Evolutionary conservation across 768 basidiomycete species (phyloP), one percentile per base, ranked within the genome.

Genomic region (Russula sp.): DNA sequence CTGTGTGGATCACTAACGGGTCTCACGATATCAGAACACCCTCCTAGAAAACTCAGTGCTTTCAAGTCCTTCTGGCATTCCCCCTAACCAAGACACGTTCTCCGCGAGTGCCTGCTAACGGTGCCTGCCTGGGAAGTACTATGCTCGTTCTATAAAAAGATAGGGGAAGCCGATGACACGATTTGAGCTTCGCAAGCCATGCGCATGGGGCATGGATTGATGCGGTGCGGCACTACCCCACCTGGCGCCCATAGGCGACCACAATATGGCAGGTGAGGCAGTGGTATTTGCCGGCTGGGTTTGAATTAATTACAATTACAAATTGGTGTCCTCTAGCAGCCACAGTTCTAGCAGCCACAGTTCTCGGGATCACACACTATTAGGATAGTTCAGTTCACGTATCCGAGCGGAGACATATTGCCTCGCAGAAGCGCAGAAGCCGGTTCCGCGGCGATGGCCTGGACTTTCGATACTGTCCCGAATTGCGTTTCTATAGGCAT

Each of bases 371-470:
- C 38, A 44, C 50, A 44, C 32, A 36, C 36, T 36, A 36, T n/a
- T 30, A 53, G 26, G n/a, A 42, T 24, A 62, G 59, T 56, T 55
- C 36, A 34, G 59, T 61, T 61, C 64, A 61, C 49, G 59, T 61
- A 65, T 61, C 59, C 48, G 59, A 20, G 36, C 49, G 40, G 40
- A 30, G 38, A 38, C 40, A n/a, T 56, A 61, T 30, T 30, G 48
- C 18, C 59, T 46, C 59, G 59, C 30, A 57, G 64, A 59, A 51
- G 60, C 64, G 64, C 64, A 59, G 64, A 65, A 34, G 55, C 64
- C 60, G 59, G 64, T 57, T 65, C 64, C 64, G 64, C 64, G 64
- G 64, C 64, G 64, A 65, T 55, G 64, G 57, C 61, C 59, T 65
- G 59, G n/a, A 26, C 24, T 36, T 26, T 57, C 1, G 48, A 10